Evolutionary conservation across 2,329 filamentous ascomycete species (phyloP).

Genomic region (Aspergillus novofumigatus): DNA sequence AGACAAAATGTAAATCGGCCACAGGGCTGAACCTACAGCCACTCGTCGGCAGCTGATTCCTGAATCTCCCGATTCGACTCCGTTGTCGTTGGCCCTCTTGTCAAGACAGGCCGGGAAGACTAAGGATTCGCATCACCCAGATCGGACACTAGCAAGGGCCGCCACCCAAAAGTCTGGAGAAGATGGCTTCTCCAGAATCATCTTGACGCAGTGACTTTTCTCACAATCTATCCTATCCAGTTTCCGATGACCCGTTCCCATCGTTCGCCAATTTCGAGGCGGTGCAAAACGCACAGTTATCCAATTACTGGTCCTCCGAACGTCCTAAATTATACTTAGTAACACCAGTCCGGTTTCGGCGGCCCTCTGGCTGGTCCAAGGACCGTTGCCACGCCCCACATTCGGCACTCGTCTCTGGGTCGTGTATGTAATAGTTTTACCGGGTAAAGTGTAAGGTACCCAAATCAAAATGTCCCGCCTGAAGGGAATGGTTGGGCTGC

Average conservation of each 20-base stretch:
- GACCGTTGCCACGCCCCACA: conserved; percentile 33
- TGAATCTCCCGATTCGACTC: conserved; percentile 29
- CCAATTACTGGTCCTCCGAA: neutral
- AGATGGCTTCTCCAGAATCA: neutral
- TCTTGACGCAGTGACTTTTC: neutral
- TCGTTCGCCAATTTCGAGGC: conserved; percentile 1
- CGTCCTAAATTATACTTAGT: conserved; percentile 7
- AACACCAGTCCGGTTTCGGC: conserved; percentile 24
- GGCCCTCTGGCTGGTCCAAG: conserved; percentile 23
- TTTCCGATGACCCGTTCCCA: neutral
- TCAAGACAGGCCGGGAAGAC: neutral
- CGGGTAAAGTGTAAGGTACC: neutral
- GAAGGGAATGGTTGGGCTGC: neutral
- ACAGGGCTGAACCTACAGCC: conserved; percentile 10
- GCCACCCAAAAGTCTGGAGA: neutral
- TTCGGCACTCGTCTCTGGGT: neutral
- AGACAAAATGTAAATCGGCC: neutral
- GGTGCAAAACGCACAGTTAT: conserved; percentile 2
- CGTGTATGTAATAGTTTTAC: neutral
- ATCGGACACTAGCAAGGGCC: neutral
- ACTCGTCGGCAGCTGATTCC: conserved; percentile 22
- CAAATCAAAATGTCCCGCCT: neutral
- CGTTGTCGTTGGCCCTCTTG: conserved; percentile 19
- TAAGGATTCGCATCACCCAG: neutral
- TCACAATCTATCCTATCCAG: neutral